A percentile compares a stretch with the other conserved stretches of the same genome.
Conservation (phyloP, 352 stramenopile genomes). For the Phytophthora podocarpi region DNA sequence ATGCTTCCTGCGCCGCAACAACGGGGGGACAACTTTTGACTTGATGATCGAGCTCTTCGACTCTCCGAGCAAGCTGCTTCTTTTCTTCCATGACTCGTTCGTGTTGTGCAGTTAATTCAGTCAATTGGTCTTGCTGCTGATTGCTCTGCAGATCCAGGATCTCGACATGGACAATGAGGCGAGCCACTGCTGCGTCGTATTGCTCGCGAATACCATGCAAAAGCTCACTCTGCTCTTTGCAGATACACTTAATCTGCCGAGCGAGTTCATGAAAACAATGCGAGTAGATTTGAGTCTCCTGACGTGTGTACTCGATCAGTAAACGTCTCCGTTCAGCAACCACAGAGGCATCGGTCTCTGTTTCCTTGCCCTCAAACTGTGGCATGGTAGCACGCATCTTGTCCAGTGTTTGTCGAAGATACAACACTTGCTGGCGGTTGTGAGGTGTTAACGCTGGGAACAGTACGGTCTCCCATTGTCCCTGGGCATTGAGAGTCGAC, state of each 20-base stretch:
- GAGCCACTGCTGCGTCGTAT: conserved; percentile 48
- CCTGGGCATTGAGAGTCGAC: conserved; percentile 45
- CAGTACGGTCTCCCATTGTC: conserved; percentile 73
- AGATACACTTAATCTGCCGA: conserved; percentile 78
- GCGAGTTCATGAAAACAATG: conserved; percentile 79
- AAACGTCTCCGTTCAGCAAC: conserved; percentile 23
- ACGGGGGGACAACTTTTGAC: conserved; percentile 13
- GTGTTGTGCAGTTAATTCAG: conserved; percentile 15
- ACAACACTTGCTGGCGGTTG: conserved; percentile 73
- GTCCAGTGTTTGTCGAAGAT: conserved; percentile 63
- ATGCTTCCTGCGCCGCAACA: conserved; percentile 11
- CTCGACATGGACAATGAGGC: conserved; percentile 27
- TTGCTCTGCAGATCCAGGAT: conserved; percentile 23
- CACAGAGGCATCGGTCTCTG: conserved; percentile 3
- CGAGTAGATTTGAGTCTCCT: conserved; percentile 71
- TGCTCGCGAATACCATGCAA: conserved; percentile 58
- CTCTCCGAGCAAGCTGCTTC: conserved; percentile 24
- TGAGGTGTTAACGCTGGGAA: conserved; percentile 71
- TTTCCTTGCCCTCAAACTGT: conserved; percentile 24
- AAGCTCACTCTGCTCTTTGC: conserved; percentile 77
- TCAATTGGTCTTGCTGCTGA: conserved; percentile 37
- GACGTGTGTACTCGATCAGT: conserved; percentile 51
- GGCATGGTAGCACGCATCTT: conserved; percentile 47
- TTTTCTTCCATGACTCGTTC: conserved; percentile 21
- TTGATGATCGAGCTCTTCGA: conserved; percentile 22